A percentile compares a stretch with the other conserved stretches of the same genome.
Conservation (phyloP, 2,329 filamentous ascomycete species). For the Emericellopsis cladophorae region DNA sequence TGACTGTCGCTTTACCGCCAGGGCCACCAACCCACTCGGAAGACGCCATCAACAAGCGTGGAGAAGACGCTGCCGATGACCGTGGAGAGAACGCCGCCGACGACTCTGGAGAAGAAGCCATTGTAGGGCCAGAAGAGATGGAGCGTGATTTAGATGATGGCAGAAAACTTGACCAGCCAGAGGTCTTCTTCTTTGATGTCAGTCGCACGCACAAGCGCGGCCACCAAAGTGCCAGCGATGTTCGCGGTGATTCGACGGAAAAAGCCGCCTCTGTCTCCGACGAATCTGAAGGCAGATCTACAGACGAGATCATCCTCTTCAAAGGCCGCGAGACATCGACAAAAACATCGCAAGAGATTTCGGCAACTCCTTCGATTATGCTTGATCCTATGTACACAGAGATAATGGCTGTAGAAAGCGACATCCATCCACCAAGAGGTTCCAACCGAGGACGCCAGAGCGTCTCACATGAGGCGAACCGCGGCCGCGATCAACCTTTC, state of each 20-base stretch:
- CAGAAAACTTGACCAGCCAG: slow-evolving; percentile 2
- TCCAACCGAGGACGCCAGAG: not conserved
- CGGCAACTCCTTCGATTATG: slow-evolving; percentile 5
- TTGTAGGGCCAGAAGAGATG: slow-evolving; percentile 10
- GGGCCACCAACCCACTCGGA: not conserved
- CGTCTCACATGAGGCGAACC: not conserved
- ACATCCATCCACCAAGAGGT: not conserved
- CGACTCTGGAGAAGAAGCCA: not conserved
- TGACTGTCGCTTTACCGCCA: not conserved
- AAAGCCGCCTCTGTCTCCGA: slow-evolving; percentile 7
- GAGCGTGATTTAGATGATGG: slow-evolving; percentile 5
- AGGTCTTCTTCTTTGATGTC: slow-evolving; percentile 24
- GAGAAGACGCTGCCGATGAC: not conserved
- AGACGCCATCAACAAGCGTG: not conserved
- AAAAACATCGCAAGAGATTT: slow-evolving; percentile 1
- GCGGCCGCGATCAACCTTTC: slow-evolving; percentile 5
- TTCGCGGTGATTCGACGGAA: not conserved
- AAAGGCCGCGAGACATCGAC: slow-evolving; percentile 33
- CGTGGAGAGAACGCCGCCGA: not conserved
- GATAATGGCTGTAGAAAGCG: slow-evolving; percentile 13
- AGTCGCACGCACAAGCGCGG: slow-evolving; percentile 11
- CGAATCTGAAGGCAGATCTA: slow-evolving; percentile 29
- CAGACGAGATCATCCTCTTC: slow-evolving; percentile 61
- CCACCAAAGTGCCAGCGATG: no score
- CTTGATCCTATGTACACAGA: slow-evolving; percentile 18